Evolutionary conservation across 305 asterid genomes (phyloP).

Genomic region (Rubia peregrina): DNA sequence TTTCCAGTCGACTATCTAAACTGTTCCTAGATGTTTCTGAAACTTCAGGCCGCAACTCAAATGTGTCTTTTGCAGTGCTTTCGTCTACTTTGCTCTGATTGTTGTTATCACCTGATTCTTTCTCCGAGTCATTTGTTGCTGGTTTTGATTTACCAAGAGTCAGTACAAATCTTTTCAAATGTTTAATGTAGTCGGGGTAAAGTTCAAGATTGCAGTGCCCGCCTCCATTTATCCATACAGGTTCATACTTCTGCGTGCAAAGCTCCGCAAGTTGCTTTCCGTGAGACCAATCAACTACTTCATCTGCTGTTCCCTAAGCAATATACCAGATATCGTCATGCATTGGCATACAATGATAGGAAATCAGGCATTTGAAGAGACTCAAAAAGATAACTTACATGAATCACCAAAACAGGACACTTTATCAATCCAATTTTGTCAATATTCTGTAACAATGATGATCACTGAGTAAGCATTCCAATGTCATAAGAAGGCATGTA

Average conservation of each 20-base stretch:
- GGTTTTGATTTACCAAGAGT: constrained; percentile 75
- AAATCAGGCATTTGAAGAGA: background rate
- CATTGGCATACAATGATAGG: background rate
- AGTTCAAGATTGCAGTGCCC: constrained; percentile 99
- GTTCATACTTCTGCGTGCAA: constrained; percentile 84
- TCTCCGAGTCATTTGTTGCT: constrained; percentile 35
- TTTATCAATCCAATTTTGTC: constrained; percentile 79
- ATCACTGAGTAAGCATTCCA: constrained; percentile 22
- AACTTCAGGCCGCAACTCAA: constrained; percentile 49
- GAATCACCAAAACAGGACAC: constrained; percentile 92
- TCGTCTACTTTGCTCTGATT: constrained; percentile 37
- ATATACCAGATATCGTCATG: constrained; percentile 10
- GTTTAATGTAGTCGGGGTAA: constrained; percentile 90
- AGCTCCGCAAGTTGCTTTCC: constrained; percentile 95
- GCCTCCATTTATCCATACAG: constrained; percentile 89
- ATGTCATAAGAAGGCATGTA: constrained; percentile 20
- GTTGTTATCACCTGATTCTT: constrained; percentile 39
- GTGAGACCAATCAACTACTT: constrained; percentile 88
- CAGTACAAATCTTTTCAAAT: constrained; percentile 72
- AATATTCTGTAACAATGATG: constrained; percentile 64
- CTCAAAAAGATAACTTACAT: constrained; percentile 51
- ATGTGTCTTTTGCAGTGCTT: constrained; percentile 36
- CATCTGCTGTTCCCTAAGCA: constrained; percentile 90
- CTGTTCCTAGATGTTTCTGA: constrained; percentile 92
- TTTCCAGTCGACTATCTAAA: constrained; percentile 94